phyloP scores from a whole-genome alignment of 305 asterid species.

The Nicotiana rustica region DNA sequence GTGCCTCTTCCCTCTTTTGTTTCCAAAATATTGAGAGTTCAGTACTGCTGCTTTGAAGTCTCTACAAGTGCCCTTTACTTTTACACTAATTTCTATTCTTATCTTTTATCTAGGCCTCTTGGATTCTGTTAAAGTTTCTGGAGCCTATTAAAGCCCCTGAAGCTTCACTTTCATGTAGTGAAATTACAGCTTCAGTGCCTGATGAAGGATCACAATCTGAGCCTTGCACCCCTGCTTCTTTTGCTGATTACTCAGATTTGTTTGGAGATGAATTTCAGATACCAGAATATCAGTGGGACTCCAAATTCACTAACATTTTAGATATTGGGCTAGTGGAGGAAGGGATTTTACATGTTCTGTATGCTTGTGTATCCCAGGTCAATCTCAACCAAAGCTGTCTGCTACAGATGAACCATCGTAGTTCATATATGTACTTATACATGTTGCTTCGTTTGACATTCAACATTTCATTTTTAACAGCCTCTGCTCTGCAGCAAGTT shows the following conservation, averaged over 20 bases:
- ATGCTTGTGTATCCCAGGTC: conserved; percentile 97
- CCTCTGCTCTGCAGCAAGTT: conserved; percentile 86
- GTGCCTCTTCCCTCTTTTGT: conserved; percentile 28
- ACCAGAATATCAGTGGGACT: conserved; percentile 70
- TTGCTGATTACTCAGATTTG: conserved; percentile 74
- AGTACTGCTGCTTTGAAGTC: neutral
- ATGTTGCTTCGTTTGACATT: conserved; percentile 33
- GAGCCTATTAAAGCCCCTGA: conserved; percentile 61
- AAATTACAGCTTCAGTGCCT: conserved; percentile 51
- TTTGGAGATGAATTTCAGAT: conserved; percentile 84
- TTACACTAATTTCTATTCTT: conserved; percentile 28
- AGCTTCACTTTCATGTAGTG: conserved; percentile 49
- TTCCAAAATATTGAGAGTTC: conserved; percentile 12
- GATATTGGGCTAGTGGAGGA: conserved; percentile 88
- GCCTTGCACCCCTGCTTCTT: conserved; percentile 46
- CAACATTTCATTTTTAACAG: conserved; percentile 54
- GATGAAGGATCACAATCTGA: conserved; percentile 62
- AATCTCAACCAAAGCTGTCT: conserved; percentile 40
- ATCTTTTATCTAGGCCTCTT: conserved; percentile 64
- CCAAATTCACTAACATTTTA: conserved; percentile 63
- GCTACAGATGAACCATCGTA: neutral
- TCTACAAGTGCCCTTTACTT: conserved; percentile 17
- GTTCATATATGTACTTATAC: neutral
- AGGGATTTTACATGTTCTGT: conserved; percentile 91
- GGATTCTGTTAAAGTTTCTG: conserved; percentile 65